Conservation (phyloP, 192 early-diverging fungal genomes). For the Paraglomus brasilianum region DNA sequence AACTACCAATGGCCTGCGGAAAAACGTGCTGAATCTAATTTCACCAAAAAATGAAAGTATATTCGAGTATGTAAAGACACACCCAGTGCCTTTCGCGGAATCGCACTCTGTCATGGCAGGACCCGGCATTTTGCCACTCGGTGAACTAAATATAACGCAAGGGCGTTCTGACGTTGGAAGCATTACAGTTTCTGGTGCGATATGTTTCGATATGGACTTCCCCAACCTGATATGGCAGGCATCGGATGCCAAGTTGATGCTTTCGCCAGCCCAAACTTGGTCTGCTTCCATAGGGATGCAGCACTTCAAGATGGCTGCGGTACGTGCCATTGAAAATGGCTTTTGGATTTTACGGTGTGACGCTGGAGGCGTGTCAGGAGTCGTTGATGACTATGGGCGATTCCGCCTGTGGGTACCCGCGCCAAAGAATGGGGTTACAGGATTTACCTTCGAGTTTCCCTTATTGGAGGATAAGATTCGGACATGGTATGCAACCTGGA, state of each 20-base stretch:
- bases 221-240: slow-evolving; percentile 43
- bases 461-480: background rate
- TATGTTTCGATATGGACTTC: slow-evolving; percentile 52
- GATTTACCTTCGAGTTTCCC: slow-evolving; percentile 15
- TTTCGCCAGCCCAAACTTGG: slow-evolving; percentile 26
- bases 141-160: slow-evolving; percentile 34
- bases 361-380: background rate
- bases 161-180: background rate
- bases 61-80: slow-evolving; percentile 46
- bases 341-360: slow-evolving; percentile 30
- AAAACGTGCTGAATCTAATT: slow-evolving; percentile 44
- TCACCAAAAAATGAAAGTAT: slow-evolving; percentile 33
- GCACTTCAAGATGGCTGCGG: slow-evolving; percentile 17
- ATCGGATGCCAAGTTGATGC: background rate
- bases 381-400: slow-evolving; percentile 13
- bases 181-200: slow-evolving; percentile 35
- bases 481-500: background rate
- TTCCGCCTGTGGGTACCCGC: background rate
- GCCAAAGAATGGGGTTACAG: background rate
- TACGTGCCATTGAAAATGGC: slow-evolving; percentile 16
- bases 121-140: slow-evolving; percentile 34
- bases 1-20: slow-evolving; percentile 23
- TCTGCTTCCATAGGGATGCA: background rate
- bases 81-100: slow-evolving; percentile 47
- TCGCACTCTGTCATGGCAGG: slow-evolving; percentile 36